Base-by-base conservation (phyloP, 257 asterid species). In the Voacanga thouarsii region DNA sequence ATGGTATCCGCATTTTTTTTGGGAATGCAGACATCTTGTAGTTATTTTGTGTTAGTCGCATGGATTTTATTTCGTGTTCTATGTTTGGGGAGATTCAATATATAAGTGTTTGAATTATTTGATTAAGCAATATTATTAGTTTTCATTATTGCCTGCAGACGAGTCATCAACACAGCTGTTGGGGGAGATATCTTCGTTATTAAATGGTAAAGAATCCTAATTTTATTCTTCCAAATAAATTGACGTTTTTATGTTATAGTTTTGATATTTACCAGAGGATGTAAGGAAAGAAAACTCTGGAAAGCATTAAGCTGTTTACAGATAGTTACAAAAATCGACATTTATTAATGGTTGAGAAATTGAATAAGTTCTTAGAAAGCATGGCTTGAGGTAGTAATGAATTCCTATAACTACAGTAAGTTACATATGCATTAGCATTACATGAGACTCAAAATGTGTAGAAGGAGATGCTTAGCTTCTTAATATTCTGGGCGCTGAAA, bases 91-190 rank as follows among this genome's bases (percentile, higher is more conserved):
- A 23, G 23, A 23, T 23, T 56, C 65, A 33, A 23, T 41, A 6
- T 24, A 5, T 7, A 56, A 6, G 24, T 10, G 16, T 78, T 8
- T 16, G 75, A 67, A 77, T 45, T 18, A 28, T 77, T 16, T 37
- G 51, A 66, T 16, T 45, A 19, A 57, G 61, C 63, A 49, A 8
- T 33, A 14, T 56, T 61, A 75, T 75, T 41, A 41, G 37, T 6
- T 44, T 71, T 61, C 30, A 0, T 33, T 33, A 33, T 19, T 66
- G 45, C 41, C 8, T 33, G 78, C 81, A 89, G 93, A 85, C 75
- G 88, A 82, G 53, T 83, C 96, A 3, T 84, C 85, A 12, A 75
- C 76, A 79, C 87, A 75, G 75, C 85, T 87, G 71, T 78, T 86
- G 14, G 66, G 61, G 51, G 83, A 89, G 39, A 80, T 84, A 71